Conservation (phyloP, 345 rosid species). For the Lepidium sativum region DNA sequence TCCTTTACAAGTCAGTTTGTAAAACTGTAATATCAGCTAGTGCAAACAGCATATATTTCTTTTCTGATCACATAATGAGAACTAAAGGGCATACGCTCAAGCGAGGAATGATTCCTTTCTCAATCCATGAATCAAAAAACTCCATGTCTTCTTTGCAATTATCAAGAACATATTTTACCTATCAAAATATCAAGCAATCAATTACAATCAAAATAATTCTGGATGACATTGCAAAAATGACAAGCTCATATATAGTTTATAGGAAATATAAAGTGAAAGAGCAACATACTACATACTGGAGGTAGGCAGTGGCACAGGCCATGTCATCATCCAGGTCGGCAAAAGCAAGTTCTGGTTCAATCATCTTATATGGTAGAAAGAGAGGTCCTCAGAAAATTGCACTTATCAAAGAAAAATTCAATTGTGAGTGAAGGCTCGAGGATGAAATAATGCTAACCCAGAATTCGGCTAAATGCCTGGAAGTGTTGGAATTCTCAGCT, state of each 20-base stretch:
- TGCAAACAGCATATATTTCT: neutral
- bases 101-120: constrained; percentile 85
- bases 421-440: neutral
- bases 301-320: constrained; percentile 99
- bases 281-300: constrained; percentile 99
- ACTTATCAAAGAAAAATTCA: neutral
- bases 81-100: constrained; percentile 59
- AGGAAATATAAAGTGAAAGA: constrained; percentile 35
- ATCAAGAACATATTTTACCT: constrained; percentile 84
- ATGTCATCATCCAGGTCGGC: constrained; percentile 95
- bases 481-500: constrained; percentile 93
- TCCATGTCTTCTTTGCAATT: constrained; percentile 98
- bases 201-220: neutral
- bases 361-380: constrained; percentile 50
- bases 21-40: neutral
- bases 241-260: neutral
- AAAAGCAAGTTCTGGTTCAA: constrained; percentile 99
- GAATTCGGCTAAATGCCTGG: constrained; percentile 94
- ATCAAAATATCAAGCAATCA: constrained; percentile 7
- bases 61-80: constrained; percentile 14
- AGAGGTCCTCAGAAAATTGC: constrained; percentile 10
- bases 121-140: constrained; percentile 94
- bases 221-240: neutral
- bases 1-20: constrained; percentile 34
- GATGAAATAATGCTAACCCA: constrained; percentile 49